Evolutionary conservation across 306 rosid species (phyloP), one percentile per base, ranked within the genome.

Genomic region (Coriaria nepalensis): DNA sequence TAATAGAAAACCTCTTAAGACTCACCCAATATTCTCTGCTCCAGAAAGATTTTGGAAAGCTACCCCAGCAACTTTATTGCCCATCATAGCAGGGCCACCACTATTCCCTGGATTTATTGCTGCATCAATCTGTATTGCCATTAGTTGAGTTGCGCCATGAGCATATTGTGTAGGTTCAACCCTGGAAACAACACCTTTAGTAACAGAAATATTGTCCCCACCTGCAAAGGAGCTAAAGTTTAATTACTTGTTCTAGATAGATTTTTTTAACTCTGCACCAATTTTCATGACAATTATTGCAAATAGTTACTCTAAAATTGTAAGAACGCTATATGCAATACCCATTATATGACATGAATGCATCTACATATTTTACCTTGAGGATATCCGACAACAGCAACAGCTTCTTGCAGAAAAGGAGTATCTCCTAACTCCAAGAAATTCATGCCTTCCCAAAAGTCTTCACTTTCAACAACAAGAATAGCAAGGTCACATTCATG

Each of bases 41-140:
- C 92, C 92, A n/a, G 96, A 77, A 63, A 87, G 96, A 64, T 87
- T 87, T 74, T 87, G 96, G 65, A 87, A 87, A 54, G 96, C 96
- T 40, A 87, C 96, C 13, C 96, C 94, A 44, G 80, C 92, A 66
- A 87, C 96, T 63, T 69, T 83, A 40, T 67, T 80, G 49, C 79
- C 77, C 92, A 77, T 87, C 60, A 87, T 75, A 6, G 93, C 96
- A 13, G 96, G 96, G 65, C 96, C 96, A 32, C 96, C 96, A 62
- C 96, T 83, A 74, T 87, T 87, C 49, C 96, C 94, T 5, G 96
- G 94, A 71, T 87, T 87, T 56, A 87, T 82, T 32, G 96, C 96
- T 10, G 96, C 94, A 68, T 87, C 96, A 12, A 87, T 87, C 56
- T 87, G 96, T 43, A 87, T 87, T 44, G 94, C 96, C 94, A 87